These are phyloP conservation scores for Monilinia polystroma DNA, from an alignment of 2,329 filamentous ascomycete species.

Conservation along the genomic window DNA sequence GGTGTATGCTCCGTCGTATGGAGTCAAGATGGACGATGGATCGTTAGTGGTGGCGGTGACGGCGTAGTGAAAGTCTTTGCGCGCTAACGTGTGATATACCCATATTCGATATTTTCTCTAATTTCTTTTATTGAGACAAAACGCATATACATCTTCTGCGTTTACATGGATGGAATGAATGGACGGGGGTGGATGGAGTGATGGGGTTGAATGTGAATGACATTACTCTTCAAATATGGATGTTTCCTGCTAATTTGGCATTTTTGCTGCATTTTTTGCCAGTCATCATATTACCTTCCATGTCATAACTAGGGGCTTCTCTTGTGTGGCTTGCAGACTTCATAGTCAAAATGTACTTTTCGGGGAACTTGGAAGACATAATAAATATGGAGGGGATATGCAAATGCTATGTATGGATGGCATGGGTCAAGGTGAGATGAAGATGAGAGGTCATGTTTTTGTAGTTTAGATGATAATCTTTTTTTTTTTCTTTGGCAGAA, in stretches of 20 bases:
- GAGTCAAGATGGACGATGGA: slow-evolving; percentile 93
- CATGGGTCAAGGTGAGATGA: slow-evolving; percentile 11
- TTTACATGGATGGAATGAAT: slow-evolving; percentile 9
- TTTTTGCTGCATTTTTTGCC: slow-evolving; percentile 9
- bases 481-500: background rate
- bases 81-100: slow-evolving; percentile 42
- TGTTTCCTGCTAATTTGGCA: background rate
- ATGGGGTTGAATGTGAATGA: slow-evolving; percentile 12
- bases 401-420: background rate
- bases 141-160: slow-evolving; percentile 9
- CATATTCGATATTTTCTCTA: slow-evolving; percentile 16
- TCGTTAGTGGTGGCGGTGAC: slow-evolving; percentile 91
- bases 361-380: too few relatives aligned
- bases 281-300: slow-evolving; percentile 1
- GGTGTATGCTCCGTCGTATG: slow-evolving; percentile 92
- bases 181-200: background rate
- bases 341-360: slow-evolving; percentile 8
- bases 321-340: background rate
- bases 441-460: slow-evolving; percentile 8
- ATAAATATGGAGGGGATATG: background rate
- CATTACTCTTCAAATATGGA: slow-evolving; percentile 11
- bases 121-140: slow-evolving; percentile 11
- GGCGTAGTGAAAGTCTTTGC: slow-evolving; percentile 92
- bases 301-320: background rate
- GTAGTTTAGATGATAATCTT: slow-evolving; percentile 16